These are phyloP conservation scores for Gymnopilus junonius DNA, from an alignment of 768 basidiomycete genomes.

Conservation along the genomic window DNA sequence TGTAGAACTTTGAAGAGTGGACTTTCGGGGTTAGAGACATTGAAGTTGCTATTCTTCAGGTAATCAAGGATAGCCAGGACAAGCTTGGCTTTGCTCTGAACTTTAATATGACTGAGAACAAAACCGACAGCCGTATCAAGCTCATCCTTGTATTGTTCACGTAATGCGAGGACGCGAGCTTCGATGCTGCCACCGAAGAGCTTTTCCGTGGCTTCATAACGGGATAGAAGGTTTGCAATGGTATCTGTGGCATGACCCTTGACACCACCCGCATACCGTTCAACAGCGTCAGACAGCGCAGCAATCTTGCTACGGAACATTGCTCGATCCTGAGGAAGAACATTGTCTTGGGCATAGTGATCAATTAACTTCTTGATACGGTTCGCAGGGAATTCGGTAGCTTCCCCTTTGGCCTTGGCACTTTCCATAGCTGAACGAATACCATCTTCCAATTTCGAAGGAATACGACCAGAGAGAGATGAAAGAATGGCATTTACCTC, in stretches of 20 bases:
- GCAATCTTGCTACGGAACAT: constrained; percentile 78
- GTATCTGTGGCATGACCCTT: constrained; percentile 85
- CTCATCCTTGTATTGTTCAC: constrained; percentile 92
- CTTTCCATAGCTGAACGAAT: constrained; percentile 80
- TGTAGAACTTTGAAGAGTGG: constrained; percentile 77
- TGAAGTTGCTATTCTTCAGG: constrained; percentile 80
- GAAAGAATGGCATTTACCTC: constrained; percentile 85
- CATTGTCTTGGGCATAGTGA: constrained; percentile 78
- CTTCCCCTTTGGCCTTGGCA: constrained; percentile 73
- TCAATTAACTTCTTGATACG: constrained; percentile 89
- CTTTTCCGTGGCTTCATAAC: constrained; percentile 87
- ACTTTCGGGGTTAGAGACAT: constrained; percentile 76
- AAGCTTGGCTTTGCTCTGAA: constrained; percentile 89
- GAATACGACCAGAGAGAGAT: constrained; percentile 91
- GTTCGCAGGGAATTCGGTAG: constrained; percentile 86
- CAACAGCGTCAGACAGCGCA: constrained; percentile 74
- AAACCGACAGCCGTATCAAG: constrained; percentile 86
- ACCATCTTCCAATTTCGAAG: constrained; percentile 85
- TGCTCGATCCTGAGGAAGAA: constrained; percentile 79
- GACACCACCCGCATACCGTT: constrained; percentile 79
- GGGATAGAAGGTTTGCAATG: constrained; percentile 75
- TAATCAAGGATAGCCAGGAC: constrained; percentile 87
- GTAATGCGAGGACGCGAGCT: constrained; percentile 84
- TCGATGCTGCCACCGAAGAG: constrained; percentile 95
- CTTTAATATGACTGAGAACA: constrained; percentile 96